Conservation (phyloP, 2,329 filamentous ascomycete species). For the Colletotrichum nymphaeae region DNA sequence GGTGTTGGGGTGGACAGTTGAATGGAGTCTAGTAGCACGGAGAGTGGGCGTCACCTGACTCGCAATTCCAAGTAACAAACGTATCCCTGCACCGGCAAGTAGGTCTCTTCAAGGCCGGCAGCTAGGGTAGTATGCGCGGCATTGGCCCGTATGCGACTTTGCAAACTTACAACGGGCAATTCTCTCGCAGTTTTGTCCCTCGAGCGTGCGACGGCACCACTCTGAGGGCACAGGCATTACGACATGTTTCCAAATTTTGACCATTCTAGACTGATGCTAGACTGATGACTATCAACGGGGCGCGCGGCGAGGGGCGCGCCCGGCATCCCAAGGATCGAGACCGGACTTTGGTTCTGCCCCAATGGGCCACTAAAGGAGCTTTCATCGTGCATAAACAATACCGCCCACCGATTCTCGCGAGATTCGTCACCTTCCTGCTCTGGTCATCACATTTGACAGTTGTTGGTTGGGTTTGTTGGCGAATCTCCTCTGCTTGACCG, state of each 20-base stretch:
- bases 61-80: not conserved
- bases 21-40: not conserved
- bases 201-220: too few species aligned
- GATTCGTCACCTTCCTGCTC: not conserved
- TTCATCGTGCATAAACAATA: not conserved
- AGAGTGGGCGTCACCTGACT: conserved; percentile 15
- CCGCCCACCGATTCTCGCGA: not conserved
- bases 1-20: not conserved
- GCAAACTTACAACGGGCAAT: too few species aligned
- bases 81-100: not conserved
- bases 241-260: not conserved
- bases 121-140: too few species aligned
- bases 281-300: conserved; percentile 10
- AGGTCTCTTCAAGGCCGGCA: too few species aligned
- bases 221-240: not conserved
- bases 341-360: not conserved
- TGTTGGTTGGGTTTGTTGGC: not conserved
- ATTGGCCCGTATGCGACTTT: too few species aligned
- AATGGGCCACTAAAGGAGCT: not conserved
- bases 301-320: not conserved
- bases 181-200: too few species aligned
- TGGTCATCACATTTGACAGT: not conserved
- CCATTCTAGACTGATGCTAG: not conserved
- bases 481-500: not conserved
- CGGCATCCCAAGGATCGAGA: not conserved